phyloP scores from a whole-genome alignment of 495 filamentous ascomycete species.

The Melanomma pulvis-pyrius region DNA sequence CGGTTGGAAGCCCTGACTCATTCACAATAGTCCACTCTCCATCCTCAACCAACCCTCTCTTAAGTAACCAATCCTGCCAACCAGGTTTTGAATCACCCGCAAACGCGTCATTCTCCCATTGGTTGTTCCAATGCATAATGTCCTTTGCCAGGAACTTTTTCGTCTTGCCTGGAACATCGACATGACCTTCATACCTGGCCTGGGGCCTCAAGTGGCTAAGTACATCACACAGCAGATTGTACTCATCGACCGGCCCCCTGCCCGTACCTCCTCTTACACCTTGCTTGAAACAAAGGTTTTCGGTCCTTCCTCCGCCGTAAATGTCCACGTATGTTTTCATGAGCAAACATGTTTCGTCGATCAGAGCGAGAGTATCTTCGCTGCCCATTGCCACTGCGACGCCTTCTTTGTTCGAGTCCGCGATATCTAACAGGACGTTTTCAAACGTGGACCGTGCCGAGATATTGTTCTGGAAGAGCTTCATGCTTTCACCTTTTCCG shows the following conservation, averaged over 20 bases:
- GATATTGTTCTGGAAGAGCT: background rate
- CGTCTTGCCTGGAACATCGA: conserved; percentile 6
- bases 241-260: conserved; percentile 12
- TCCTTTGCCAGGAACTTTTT: conserved; percentile 28
- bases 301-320: background rate
- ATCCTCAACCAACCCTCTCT: background rate
- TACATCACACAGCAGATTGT: conserved; percentile 15
- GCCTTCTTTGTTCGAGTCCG: background rate
- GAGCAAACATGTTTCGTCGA: background rate
- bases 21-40: background rate
- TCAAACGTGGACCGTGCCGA: background rate
- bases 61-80: background rate
- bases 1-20: no score
- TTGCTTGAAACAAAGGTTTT: conserved; percentile 3
- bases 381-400: background rate
- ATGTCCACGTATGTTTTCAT: background rate
- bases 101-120: conserved; percentile 23
- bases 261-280: conserved; percentile 1
- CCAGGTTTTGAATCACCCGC: background rate
- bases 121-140: conserved; percentile 24
- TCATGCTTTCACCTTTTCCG: background rate
- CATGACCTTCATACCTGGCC: background rate
- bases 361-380: background rate
- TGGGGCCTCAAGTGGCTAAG: background rate
- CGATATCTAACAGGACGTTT: background rate